Evolutionary conservation across 176 grass and related monocot genomes (phyloP).

Genomic region (Aegilops tauschii): DNA sequence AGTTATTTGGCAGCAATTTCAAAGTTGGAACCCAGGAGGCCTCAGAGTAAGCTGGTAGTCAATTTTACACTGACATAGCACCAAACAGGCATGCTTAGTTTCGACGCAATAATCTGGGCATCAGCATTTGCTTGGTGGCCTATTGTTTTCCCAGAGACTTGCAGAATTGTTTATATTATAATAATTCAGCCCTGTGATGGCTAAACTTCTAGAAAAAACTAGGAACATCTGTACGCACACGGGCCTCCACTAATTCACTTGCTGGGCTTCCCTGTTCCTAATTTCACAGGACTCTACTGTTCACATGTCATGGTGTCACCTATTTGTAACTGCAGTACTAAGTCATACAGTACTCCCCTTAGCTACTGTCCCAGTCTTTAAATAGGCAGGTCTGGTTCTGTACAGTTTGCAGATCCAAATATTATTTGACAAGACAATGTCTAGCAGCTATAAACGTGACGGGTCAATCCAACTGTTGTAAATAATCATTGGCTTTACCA

Average conservation of each 20-base stretch:
- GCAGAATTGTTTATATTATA: not conserved
- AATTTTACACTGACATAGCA: constrained; percentile 33
- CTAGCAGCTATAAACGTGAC: not conserved
- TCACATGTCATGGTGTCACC: too few species aligned
- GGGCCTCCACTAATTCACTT: not conserved
- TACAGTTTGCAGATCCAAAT: not conserved
- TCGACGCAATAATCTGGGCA: constrained; percentile 10
- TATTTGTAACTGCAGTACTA: not conserved
- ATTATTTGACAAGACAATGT: not conserved
- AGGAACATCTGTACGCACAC: not conserved
- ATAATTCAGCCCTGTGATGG: not conserved
- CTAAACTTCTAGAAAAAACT: constrained; percentile 3
- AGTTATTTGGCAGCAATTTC: not conserved
- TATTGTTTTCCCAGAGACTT: constrained; percentile 12
- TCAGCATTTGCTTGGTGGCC: not conserved
- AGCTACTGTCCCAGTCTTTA: not conserved
- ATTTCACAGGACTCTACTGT: not conserved
- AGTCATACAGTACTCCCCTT: not conserved
- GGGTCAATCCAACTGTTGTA: not conserved
- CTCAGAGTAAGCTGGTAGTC: constrained; percentile 5
- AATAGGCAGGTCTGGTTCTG: not conserved
- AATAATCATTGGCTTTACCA: not conserved
- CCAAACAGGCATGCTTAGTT: constrained; percentile 42
- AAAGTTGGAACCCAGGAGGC: not conserved
- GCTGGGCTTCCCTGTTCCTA: not conserved